Base-by-base conservation (phyloP, 164 flowering plant species). In the Vitis cinerea region DNA sequence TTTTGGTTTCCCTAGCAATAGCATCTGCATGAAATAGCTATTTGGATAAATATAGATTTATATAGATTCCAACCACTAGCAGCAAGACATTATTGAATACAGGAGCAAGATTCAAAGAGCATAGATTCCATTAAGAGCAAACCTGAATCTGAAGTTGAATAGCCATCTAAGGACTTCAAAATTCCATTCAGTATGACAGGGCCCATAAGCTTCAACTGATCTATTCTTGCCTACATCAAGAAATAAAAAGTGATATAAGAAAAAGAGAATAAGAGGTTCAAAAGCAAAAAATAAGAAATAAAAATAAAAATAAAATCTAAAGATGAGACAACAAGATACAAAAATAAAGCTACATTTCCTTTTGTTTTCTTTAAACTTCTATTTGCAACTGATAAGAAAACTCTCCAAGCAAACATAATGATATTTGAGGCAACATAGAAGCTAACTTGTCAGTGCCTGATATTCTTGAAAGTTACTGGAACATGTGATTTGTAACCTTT, bases 151-250 rank as follows among this genome's bases (percentile, higher is more conserved):
- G 79, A 66, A 61, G 61, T 74, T 59, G 89, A 77, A 74, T 65
- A 70, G 61, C 83, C 80, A 77, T 93, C 98, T 65, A 95, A 92
- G 48, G 92, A 85, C 75, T 87, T 88, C 81, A 87, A 59, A 77
- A 95, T 83, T 61, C 90, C 97, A 78, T 69, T 86, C 63, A 93
- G 80, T 70, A 95, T 87, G 70, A 95, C 77, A 68, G 99, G 99
- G 29, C 97, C 98, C 98, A 95, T 90, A 61, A 93, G 86, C 80
- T 86, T 90, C 77, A 95, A 82, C 75, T 95, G 96, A 68, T 89
- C 94, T 63, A 78, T 71, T 61, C 62, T 83, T 72, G 94, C 94
- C 98, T 94, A 84, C 73, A 84, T 6, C 64, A n/a, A 76, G 23
- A 63, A 69, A 10, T 47, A 67, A 64, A 71, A 51, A 11, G 13